Evolutionary conservation across 1,284 basidiomycete genomes (phyloP).

Genomic region (Malassezia sympodialis): DNA sequence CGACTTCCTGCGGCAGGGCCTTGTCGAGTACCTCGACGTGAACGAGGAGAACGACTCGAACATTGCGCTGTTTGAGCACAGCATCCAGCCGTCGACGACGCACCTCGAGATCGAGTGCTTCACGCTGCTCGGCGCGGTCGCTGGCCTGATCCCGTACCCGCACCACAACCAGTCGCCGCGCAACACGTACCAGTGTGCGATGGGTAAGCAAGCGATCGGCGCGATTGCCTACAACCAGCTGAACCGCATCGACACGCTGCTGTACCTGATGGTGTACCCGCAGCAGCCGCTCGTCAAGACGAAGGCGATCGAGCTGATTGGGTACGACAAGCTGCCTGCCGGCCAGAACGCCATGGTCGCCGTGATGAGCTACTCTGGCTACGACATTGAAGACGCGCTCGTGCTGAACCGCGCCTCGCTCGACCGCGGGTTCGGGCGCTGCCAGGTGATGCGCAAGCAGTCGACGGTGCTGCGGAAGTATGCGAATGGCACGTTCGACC

Average conservation of each 20-base stretch:
- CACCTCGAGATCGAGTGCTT: constrained; percentile 99
- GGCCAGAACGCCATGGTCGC: constrained; percentile 98
- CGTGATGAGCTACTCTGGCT: constrained; percentile 98
- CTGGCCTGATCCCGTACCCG: constrained; percentile 95
- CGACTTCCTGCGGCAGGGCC: constrained; percentile 82
- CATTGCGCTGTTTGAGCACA: constrained; percentile 85
- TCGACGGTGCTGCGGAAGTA: constrained; percentile 88
- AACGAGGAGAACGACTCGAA: constrained; percentile 99
- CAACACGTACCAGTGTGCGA: constrained; percentile 96
- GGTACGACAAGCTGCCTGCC: constrained; percentile 90
- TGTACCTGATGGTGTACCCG: constrained; percentile 97
- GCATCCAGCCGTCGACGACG: constrained; percentile 65
- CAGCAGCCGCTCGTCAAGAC: constrained; percentile 99
- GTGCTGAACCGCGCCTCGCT: constrained; percentile 75
- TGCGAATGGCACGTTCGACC: constrained; percentile 94
- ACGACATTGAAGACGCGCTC: constrained; percentile 98
- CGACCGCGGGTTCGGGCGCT: constrained; percentile 92
- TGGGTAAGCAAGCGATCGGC: constrained; percentile 99
- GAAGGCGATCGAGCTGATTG: constrained; percentile 76
- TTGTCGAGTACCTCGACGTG: constrained; percentile 98
- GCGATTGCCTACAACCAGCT: constrained; percentile 97
- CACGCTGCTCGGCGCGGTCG: constrained; percentile 91
- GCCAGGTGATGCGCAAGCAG: constrained; percentile 93
- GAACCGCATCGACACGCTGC: constrained; percentile 93
- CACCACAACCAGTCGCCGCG: constrained; percentile 99